A percentile compares a stretch with the other conserved stretches of the same genome.
These are phyloP conservation scores for Candida gigantensis DNA, from an alignment of 1,139 yeast species.

Conservation along the genomic window DNA sequence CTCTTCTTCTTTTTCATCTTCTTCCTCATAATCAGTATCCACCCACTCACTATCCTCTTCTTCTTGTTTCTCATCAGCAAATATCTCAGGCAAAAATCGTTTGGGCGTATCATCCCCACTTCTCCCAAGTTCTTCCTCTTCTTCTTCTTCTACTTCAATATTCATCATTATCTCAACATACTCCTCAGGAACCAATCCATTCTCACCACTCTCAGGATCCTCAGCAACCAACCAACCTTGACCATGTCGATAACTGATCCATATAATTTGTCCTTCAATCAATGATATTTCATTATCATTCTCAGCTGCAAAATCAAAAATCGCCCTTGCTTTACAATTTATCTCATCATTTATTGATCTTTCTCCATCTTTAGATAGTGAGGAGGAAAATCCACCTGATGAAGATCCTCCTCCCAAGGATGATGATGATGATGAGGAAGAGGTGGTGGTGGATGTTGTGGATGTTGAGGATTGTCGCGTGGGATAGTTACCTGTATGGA, in stretches of 20 bases:
- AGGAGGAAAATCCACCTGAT: too few species aligned
- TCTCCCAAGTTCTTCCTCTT: slow-evolving; percentile 16
- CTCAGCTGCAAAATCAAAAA: slow-evolving; percentile 89
- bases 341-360: slow-evolving; percentile 31
- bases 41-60: slow-evolving; percentile 39
- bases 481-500: slow-evolving; percentile 11
- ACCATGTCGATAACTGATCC: slow-evolving; percentile 90
- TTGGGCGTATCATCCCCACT: slow-evolving; percentile 42
- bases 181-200: slow-evolving; percentile 95
- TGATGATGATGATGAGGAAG: slow-evolving; percentile 11
- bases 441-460: slow-evolving; percentile 53
- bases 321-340: slow-evolving; percentile 69
- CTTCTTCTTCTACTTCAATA: slow-evolving; percentile 22
- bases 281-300: slow-evolving; percentile 88
- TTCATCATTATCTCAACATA: slow-evolving; percentile 69
- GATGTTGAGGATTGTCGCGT: neutral
- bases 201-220: slow-evolving; percentile 73
- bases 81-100: slow-evolving; percentile 48
- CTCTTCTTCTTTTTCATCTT: slow-evolving; percentile 9
- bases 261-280: slow-evolving; percentile 77
- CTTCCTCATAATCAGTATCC: slow-evolving; percentile 25
- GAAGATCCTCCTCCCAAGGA: too few species aligned
- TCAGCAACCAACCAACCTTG: slow-evolving; percentile 99
- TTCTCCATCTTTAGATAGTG: neutral
- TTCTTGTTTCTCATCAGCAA: slow-evolving; percentile 21